These are phyloP conservation scores for Abrus pulchellus DNA, from an alignment of 306 rosid species.

Conservation along the genomic window DNA sequence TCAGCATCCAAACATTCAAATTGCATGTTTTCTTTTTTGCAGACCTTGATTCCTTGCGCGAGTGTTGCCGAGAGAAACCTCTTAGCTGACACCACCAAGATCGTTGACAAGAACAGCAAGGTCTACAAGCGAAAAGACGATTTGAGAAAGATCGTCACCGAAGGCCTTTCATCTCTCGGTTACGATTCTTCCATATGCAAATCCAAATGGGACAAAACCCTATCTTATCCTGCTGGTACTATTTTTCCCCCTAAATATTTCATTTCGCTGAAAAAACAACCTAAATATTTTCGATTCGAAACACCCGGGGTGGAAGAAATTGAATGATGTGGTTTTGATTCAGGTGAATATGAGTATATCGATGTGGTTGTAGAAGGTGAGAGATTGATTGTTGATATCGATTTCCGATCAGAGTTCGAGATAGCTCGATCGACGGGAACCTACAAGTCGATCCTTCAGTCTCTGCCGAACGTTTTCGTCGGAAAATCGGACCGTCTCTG, in stretches of 20 bases:
- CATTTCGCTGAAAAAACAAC: neutral
- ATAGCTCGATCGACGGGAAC: conserved; percentile 91
- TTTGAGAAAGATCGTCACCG: conserved; percentile 71
- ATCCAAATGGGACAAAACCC: conserved; percentile 91
- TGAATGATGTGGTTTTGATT: conserved; percentile 44
- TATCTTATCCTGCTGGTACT: conserved; percentile 83
- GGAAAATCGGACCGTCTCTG: conserved; percentile 86
- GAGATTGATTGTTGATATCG: conserved; percentile 82
- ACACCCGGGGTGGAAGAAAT: neutral
- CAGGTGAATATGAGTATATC: conserved; percentile 94
- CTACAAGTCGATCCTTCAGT: conserved; percentile 82
- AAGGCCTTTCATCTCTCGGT: conserved; percentile 74
- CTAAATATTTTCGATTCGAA: neutral
- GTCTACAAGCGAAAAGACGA: conserved; percentile 75
- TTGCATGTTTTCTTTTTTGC: neutral
- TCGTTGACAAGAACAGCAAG: conserved; percentile 81
- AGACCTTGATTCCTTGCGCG: conserved; percentile 81
- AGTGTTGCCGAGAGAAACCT: conserved; percentile 88
- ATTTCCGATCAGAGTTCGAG: conserved; percentile 96
- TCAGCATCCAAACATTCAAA: conserved; percentile 11
- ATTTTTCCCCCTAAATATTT: neutral
- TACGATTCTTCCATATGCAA: conserved; percentile 83
- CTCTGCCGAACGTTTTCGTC: conserved; percentile 83
- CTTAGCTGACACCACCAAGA: conserved; percentile 85
- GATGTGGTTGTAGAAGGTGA: conserved; percentile 84